phyloP scores from a whole-genome alignment of 1,284 basidiomycete species.

The Neotropicomus parvogracilis region DNA sequence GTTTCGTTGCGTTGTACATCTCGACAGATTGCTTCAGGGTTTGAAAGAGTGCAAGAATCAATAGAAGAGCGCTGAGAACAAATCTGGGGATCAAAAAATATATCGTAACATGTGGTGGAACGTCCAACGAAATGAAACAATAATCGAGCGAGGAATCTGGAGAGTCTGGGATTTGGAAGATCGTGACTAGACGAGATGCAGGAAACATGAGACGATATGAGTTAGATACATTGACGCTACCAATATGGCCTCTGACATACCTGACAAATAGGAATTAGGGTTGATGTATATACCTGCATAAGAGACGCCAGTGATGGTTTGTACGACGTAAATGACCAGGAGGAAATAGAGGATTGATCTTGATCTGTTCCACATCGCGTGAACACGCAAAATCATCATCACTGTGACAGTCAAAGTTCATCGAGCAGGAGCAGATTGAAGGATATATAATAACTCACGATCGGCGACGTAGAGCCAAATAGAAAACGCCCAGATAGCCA shows the following conservation, averaged over 20 bases:
- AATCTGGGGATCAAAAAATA: not conserved
- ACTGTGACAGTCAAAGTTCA: too few relatives aligned
- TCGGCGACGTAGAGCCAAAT: slow-evolving; percentile 8
- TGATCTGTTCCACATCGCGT: too few relatives aligned
- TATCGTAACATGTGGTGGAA: not conserved
- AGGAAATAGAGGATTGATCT: slow-evolving; percentile 6
- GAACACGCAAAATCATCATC: not conserved
- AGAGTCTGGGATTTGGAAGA: not conserved
- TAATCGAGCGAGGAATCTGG: not conserved
- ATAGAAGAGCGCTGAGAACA: not conserved
- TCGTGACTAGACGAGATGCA: not conserved
- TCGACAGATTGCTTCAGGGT: not conserved
- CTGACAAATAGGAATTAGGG: not conserved
- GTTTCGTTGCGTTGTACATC: not conserved
- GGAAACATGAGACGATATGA: not conserved
- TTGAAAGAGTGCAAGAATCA: not conserved
- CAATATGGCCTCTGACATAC: not conserved
- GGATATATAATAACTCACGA: slow-evolving; percentile 3
- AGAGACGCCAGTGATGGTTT: not conserved
- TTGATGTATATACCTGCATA: not conserved
- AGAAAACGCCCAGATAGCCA: not conserved
- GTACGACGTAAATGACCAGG: not conserved
- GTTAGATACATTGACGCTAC: not conserved
- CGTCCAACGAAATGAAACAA: too few relatives aligned
- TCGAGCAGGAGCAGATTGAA: not conserved